These are phyloP conservation scores for Polyporus tsugae DNA, from an alignment of 1,284 basidiomycete genomes.

Conservation along the genomic window DNA sequence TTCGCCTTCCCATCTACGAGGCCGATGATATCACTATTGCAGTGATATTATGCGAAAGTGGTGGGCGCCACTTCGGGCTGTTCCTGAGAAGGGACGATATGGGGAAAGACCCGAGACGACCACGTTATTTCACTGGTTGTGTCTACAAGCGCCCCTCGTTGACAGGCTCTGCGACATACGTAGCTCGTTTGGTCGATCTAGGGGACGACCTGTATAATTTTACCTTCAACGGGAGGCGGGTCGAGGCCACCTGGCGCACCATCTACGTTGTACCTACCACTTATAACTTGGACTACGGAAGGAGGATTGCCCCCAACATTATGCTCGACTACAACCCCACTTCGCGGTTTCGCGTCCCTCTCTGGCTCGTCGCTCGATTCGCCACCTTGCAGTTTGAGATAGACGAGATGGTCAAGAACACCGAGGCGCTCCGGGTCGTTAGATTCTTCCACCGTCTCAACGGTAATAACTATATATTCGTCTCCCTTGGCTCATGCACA, in stretches of 20 bases:
- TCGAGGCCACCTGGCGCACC: constrained; percentile 9
- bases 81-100: not conserved
- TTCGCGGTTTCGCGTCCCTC: constrained; percentile 3
- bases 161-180: not conserved
- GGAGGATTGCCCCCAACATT: not conserved
- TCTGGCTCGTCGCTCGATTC: not conserved
- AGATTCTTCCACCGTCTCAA: not conserved
- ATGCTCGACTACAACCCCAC: not conserved
- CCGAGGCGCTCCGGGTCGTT: not conserved
- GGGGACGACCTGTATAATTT: constrained; percentile 10
- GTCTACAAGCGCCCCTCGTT: too few relatives aligned
- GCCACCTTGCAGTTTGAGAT: not conserved
- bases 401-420: too few relatives aligned
- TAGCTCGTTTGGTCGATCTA: not conserved
- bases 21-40: not conserved
- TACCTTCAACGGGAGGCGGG: not conserved
- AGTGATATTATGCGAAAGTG: not conserved
- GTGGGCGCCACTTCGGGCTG: not conserved
- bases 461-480: too few relatives aligned
- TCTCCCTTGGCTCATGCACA: not conserved
- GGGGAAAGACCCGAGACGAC: not conserved
- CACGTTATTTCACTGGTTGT: constrained; percentile 5
- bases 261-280: constrained; percentile 3
- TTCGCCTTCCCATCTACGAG: constrained; percentile 2
- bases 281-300: too few relatives aligned